Conservation (phyloP, 169 alveolate species). For the Perkinsus olseni region DNA sequence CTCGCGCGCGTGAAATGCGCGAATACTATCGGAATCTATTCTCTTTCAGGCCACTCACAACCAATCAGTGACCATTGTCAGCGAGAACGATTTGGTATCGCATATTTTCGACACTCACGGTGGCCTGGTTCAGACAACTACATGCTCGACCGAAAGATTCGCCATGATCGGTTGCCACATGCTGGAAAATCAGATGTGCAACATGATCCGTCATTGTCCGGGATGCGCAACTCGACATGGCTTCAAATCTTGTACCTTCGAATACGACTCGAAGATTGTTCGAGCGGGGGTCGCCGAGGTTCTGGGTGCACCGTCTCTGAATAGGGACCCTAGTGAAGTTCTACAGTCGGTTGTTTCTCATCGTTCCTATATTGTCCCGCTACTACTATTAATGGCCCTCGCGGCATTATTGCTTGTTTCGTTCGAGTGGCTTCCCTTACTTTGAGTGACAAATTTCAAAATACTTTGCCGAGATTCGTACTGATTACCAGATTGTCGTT, state of each 20-base stretch:
- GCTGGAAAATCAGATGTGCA: background rate
- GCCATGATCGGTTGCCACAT: background rate
- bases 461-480: too few relatives aligned
- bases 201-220: background rate
- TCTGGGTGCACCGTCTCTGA: background rate
- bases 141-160: background rate
- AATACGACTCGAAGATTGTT: background rate
- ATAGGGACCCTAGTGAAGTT: background rate
- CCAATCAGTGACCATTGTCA: background rate
- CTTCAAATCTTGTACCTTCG: background rate
- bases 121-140: background rate
- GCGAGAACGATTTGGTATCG: background rate
- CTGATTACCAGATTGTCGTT: too few relatives aligned
- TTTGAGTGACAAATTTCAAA: background rate
- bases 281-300: background rate
- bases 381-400: background rate
- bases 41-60: background rate
- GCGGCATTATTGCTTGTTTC: background rate
- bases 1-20: background rate
- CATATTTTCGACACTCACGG: background rate
- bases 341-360: background rate
- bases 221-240: background rate
- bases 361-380: background rate
- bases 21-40: background rate
- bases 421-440: background rate